A percentile compares a stretch with the other conserved stretches of the same genome.
phyloP scores from a whole-genome alignment of 179 eudicot species.

The Spinacia oleracea region DNA sequence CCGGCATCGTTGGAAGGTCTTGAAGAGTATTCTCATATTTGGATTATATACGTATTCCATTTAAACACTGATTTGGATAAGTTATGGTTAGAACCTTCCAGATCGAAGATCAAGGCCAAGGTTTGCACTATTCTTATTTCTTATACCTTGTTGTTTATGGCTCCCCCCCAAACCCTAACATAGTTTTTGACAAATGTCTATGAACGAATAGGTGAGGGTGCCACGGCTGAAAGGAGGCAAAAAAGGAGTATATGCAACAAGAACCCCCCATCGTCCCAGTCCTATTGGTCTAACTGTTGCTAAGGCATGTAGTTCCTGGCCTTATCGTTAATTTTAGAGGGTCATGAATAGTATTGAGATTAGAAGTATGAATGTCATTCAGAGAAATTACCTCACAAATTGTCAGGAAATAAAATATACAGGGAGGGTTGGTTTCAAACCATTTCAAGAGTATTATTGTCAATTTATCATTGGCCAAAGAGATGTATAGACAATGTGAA shows the following conservation, averaged over 20 bases:
- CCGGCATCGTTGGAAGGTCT: constrained; percentile 89
- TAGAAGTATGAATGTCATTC: neutral
- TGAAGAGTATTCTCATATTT: constrained; percentile 85
- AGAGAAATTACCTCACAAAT: neutral
- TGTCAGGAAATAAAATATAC: neutral
- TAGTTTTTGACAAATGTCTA: neutral
- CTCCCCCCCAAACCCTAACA: neutral
- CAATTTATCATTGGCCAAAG: neutral
- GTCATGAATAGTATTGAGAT: neutral
- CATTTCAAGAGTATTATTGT: neutral
- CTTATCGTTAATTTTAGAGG: neutral
- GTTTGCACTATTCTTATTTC: constrained; percentile 32
- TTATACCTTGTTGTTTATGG: neutral
- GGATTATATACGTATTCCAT: constrained; percentile 95
- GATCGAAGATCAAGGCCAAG: constrained; percentile 89
- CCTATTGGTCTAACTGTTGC: constrained; percentile 97
- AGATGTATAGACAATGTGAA: neutral
- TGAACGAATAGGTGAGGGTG: constrained; percentile 75
- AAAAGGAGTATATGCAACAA: constrained; percentile 90
- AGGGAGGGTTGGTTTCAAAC: neutral
- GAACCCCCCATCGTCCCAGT: constrained; percentile 98
- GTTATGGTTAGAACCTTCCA: constrained; percentile 83
- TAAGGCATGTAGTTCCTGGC: constrained; percentile 61
- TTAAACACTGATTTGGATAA: constrained; percentile 88
- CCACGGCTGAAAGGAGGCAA: constrained; percentile 85